Evolutionary conservation across 1,284 basidiomycete genomes (phyloP), one percentile per base, ranked within the genome.

Genomic region (Boletus sp.): DNA sequence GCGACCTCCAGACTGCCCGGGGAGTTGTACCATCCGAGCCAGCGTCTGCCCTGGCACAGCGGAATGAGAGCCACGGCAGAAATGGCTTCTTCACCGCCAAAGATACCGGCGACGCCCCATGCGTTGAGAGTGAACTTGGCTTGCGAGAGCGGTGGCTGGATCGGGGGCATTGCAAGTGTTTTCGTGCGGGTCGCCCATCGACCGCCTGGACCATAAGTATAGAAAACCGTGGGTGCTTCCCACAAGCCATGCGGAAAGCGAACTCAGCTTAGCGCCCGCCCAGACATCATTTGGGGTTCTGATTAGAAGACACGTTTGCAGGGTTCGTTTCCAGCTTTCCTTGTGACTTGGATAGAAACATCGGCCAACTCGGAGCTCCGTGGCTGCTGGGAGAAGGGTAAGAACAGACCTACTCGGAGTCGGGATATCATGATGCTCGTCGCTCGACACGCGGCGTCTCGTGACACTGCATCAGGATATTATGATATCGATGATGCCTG

Each of bases 1-100:
- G 65, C 65, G 8, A 68, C 55, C 2, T 50, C 39, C 22, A 66
- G 51, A 34, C 62, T 63, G 5, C 66, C 65, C 0, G 67, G 63
- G 8, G 67, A 52, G 32, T 69, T 69, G 38, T 67, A 69, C 65
- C 66, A 67, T 9, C 67, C 67, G 5, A 68, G 43, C 61, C 66
- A 67, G n/a, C 54, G 63, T 36, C 60, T 58, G 6, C 56, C 57
- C 29, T 52, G 50, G 44, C 48, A 61, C 6, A 69, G 48, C 17
- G 63, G 64, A 5, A 69, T 52, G 14, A 60, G 53, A 8, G 51
- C 51, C 52, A 67, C 56, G 3, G 65, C 57, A 1, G 65, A 55
- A 22, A 69, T 50, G 3, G 58, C 57, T 46, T 68, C 66, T 25
- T 68, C 65, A 6, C 65, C 65, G 4, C 65, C 66, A 20, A 69